Base-by-base conservation (phyloP, 495 filamentous ascomycete species). In the Penicillium steckii region DNA sequence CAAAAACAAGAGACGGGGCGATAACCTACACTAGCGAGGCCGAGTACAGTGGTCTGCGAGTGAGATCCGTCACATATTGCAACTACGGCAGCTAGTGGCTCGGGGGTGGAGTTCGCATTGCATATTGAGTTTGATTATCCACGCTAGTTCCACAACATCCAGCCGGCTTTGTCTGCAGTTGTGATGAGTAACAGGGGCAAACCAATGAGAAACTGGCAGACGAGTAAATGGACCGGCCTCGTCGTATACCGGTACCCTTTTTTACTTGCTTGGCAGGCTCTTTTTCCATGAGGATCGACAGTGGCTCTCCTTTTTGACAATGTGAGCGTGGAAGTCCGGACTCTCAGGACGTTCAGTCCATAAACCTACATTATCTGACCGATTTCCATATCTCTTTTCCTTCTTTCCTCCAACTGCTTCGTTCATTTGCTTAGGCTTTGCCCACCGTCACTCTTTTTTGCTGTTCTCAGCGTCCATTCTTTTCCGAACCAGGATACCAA, bases 381-480 rank as follows among this genome's bases (percentile, higher is more conserved):
- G 13, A 37, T 38, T 44, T 26, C 41, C 29, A 21, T 15, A n/a
- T n/a, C n/a, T 29, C 41, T 41, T 22, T 40, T 44, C 29, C 29
- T 12, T 10, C 30, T 18, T 49, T 38, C 19, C 22, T 46, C 29
- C 42, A 59, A 42, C 54, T 58, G 44, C 46, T 51, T 54, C 58
- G 57, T 53, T 50, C 48, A 42, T 42, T 61, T 29, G 33, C 15
- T 47, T 51, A 44, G 43, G 37, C 44, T 30, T 44, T 42, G 35
- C 50, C 24, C 43, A 23, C 51, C 45, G 50, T 59, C 59, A 50
- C 54, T 65, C 55, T 48, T 62, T 63, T 57, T 57, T 58, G 62
- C 59, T 52, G 51, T 54, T 51, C 29, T 41, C 54, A 59, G 56
- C 63, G 58, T 64, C 60, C 63, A 55, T 52, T 66, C 63, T 46